phyloP scores from a whole-genome alignment of 495 filamentous ascomycete species.

The Copromyces sp. region DNA sequence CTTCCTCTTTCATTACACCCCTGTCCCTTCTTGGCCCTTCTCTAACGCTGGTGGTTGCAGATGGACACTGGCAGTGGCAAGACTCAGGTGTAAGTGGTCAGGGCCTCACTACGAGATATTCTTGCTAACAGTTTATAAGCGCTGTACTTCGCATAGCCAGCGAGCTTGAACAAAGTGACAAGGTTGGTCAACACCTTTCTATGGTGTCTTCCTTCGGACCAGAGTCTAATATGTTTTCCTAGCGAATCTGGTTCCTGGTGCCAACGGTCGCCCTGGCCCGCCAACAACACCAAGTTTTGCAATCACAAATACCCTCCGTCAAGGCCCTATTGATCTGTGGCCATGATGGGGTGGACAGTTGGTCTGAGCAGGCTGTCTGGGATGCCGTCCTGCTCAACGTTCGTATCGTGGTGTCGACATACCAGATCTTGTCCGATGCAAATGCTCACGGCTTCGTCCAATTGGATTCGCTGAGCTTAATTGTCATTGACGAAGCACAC shows the following conservation, averaged over 20 bases:
- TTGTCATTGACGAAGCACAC: slow-evolving; percentile 89
- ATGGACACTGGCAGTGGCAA: slow-evolving; percentile 95
- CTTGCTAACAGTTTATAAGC: slow-evolving; percentile 30
- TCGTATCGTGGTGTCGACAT: slow-evolving; percentile 67
- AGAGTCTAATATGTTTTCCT: slow-evolving; percentile 8
- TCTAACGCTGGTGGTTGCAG: slow-evolving; percentile 27
- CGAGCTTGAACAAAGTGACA: slow-evolving; percentile 57
- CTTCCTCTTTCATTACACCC: background rate
- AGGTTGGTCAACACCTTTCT: slow-evolving; percentile 42
- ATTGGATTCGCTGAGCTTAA: slow-evolving; percentile 52
- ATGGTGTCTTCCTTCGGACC: slow-evolving; percentile 2
- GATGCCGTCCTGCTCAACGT: slow-evolving; percentile 57
- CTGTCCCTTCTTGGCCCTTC: background rate
- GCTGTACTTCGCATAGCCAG: slow-evolving; percentile 66
- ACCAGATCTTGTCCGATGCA: slow-evolving; percentile 68
- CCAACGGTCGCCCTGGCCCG: slow-evolving; percentile 65
- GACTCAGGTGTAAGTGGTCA: slow-evolving; percentile 66
- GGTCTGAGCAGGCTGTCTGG: slow-evolving; percentile 66
- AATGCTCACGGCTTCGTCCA: slow-evolving; percentile 69
- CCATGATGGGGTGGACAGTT: slow-evolving; percentile 58
- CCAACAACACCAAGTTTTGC: slow-evolving; percentile 63
- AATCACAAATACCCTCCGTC: slow-evolving; percentile 49
- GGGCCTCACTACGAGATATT: slow-evolving; percentile 2
- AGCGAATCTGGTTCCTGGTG: slow-evolving; percentile 80
- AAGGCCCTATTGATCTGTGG: slow-evolving; percentile 58